Conservation (phyloP, 805 yeast species). For the Myxozyma melibiosi region DNA sequence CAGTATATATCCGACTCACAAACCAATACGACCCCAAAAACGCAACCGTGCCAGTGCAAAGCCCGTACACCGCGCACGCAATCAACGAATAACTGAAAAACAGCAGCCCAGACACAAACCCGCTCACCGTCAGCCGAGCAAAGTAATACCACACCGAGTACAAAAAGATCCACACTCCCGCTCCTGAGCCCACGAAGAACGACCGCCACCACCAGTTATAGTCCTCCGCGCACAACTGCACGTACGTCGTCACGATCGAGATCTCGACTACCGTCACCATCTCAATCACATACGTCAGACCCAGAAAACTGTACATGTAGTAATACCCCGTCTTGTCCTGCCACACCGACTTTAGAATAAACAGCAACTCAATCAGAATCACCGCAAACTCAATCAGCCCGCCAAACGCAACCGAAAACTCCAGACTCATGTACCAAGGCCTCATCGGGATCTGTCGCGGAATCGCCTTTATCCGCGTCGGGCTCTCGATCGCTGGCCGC, state of each 20-base stretch:
- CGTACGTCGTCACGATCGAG: conserved; percentile 67
- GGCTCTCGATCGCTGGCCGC: conserved; percentile 32
- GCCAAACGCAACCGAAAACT: conserved; percentile 46
- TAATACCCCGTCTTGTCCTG: conserved; percentile 75
- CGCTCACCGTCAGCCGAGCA: conserved; percentile 60
- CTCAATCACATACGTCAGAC: conserved; percentile 61
- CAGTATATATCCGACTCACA: conserved; percentile 61
- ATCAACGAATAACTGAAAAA: conserved; percentile 73
- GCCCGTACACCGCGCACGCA: conserved; percentile 61
- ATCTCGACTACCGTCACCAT: conserved; percentile 68
- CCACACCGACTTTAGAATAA: conserved; percentile 77
- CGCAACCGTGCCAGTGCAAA: conserved; percentile 76
- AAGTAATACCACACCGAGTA: conserved; percentile 71
- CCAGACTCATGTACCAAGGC: conserved; percentile 24
- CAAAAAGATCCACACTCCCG: conserved; percentile 68
- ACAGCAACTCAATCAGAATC: conserved; percentile 74
- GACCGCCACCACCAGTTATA: conserved; percentile 84
- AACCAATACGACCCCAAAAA: conserved; percentile 67
- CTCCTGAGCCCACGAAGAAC: conserved; percentile 68
- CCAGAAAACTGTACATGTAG: conserved; percentile 76
- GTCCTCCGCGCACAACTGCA: conserved; percentile 58
- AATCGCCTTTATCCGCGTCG: conserved; percentile 37
- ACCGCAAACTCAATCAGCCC: conserved; percentile 80
- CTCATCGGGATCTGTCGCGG: conserved; percentile 42
- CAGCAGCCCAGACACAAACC: conserved; percentile 65